These are phyloP conservation scores for Backusella sp. DNA, from an alignment of 192 early-diverging fungal species.

Conservation along the genomic window DNA sequence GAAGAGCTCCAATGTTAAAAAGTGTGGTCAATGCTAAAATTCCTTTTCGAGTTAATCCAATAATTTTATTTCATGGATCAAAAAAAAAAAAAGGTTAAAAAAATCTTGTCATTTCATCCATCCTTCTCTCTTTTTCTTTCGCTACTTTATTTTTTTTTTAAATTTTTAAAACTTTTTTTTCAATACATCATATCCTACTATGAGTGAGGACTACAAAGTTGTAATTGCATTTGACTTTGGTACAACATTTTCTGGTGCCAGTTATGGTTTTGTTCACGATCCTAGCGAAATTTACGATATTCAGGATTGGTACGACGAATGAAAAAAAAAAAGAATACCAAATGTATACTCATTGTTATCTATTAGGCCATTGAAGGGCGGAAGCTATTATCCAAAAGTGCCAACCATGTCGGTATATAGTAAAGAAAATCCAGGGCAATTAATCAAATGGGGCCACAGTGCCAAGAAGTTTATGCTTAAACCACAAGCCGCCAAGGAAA, in stretches of 20 bases:
- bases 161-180: background rate
- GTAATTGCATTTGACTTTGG: slow-evolving; percentile 40
- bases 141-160: background rate
- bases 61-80: background rate
- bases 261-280: slow-evolving; percentile 44
- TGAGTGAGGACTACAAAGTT: slow-evolving; percentile 17
- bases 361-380: slow-evolving; percentile 40
- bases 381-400: slow-evolving; percentile 41
- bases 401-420: slow-evolving; percentile 44
- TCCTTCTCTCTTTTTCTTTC: background rate
- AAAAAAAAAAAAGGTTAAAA: background rate
- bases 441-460: slow-evolving; percentile 46
- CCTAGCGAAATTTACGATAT: slow-evolving; percentile 43
- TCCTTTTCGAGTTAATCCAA: too few relatives aligned
- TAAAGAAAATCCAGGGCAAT: slow-evolving; percentile 31
- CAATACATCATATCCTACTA: background rate
- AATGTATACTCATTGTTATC: background rate
- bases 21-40: too few relatives aligned
- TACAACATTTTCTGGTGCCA: slow-evolving; percentile 49
- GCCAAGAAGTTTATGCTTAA: slow-evolving; percentile 29
- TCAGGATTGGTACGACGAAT: slow-evolving; percentile 36
- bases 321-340: background rate
- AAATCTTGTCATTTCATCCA: background rate
- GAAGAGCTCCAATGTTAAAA: too few relatives aligned
- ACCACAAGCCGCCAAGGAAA: slow-evolving; percentile 12